phyloP scores from a whole-genome alignment of 192 early-diverging fungal species.

The Rhizophagus sp. region DNA sequence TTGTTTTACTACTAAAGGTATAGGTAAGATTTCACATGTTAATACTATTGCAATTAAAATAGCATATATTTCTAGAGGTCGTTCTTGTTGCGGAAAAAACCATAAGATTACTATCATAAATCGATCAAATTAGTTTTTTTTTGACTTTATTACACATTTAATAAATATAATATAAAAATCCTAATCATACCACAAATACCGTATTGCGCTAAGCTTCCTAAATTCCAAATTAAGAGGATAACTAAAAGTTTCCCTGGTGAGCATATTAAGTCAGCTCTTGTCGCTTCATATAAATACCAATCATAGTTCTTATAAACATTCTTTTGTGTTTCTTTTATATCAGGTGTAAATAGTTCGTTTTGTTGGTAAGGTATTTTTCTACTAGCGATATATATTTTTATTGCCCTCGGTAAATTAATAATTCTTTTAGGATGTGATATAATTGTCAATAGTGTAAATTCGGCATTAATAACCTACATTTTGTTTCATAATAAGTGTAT shows the following conservation, averaged over 20 bases:
- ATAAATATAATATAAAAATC: neutral
- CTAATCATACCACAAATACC: slow-evolving; percentile 13
- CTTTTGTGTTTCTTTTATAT: slow-evolving; percentile 11
- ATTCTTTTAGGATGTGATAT: slow-evolving; percentile 26
- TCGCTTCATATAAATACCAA: slow-evolving; percentile 26
- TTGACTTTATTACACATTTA: neutral
- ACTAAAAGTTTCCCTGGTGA: slow-evolving; percentile 6
- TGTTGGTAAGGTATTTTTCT: neutral
- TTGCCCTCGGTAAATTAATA: slow-evolving; percentile 14
- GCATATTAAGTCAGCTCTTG: slow-evolving; percentile 16
- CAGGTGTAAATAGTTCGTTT: neutral
- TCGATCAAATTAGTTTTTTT: neutral
- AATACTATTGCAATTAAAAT: neutral
- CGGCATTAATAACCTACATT: slow-evolving; percentile 8
- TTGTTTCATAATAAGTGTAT: neutral
- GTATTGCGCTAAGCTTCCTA: slow-evolving; percentile 28
- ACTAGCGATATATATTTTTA: slow-evolving; percentile 23
- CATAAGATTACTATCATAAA: slow-evolving; percentile 19
- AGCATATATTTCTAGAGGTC: slow-evolving; percentile 13
- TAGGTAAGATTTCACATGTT: slow-evolving; percentile 12
- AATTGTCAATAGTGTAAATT: slow-evolving; percentile 19
- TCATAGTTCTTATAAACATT: slow-evolving; percentile 25
- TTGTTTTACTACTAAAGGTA: slow-evolving; percentile 22
- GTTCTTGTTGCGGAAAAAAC: slow-evolving; percentile 3
- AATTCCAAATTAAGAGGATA: slow-evolving; percentile 22